Evolutionary conservation across 345 rosid genomes (phyloP), one percentile per base, ranked within the genome.

Genomic region (Eucalyptus cloeziana): DNA sequence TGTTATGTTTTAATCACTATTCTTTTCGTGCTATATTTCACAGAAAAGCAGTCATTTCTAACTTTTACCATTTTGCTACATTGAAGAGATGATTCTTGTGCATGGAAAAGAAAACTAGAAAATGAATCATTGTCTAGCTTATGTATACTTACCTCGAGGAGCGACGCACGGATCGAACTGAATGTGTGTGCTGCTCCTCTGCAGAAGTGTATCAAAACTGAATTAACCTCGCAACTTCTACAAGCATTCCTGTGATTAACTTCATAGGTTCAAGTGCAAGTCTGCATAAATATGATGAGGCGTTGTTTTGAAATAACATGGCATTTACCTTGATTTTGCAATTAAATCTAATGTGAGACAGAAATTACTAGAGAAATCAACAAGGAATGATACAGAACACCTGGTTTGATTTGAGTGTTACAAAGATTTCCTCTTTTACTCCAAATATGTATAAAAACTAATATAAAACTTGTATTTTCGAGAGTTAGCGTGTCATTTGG

Each of bases 141-240:
- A 33, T 69, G 44, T 40, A 69, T 17, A 17, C 87, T 50, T 92
- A 96, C 99, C 99, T 94, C 98, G 92, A 33, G 99, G 97, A 87
- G 96, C 98, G 90, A 97, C 99, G 88, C 99, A 97, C 5, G 98
- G 99, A 94, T 97, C 99, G 89, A 96, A 98, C 83, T 97, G 98
- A 79, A 99, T 99, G 11, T 97, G 99, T 97, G 13, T 93, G 86
- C 86, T 98, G 99, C 93, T 95, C 93, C 51, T 96, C 99, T 98
- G 96, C 89, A 37, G 67, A 89, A 21, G 88, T 91, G 50, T 90
- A 45, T 88, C 31, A 64, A 30, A 71, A 10, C 13, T 9, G 54
- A 45, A 33, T 86, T 24, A 86, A 45, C 86, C 44, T 83, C 17
- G 4, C 13, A 7, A 86, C 87, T 17, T 50, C 12, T 50, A 86